Evolutionary conservation across 208 protist genomes (phyloP).

Genomic region (Kentomonas sorsogonicus): DNA sequence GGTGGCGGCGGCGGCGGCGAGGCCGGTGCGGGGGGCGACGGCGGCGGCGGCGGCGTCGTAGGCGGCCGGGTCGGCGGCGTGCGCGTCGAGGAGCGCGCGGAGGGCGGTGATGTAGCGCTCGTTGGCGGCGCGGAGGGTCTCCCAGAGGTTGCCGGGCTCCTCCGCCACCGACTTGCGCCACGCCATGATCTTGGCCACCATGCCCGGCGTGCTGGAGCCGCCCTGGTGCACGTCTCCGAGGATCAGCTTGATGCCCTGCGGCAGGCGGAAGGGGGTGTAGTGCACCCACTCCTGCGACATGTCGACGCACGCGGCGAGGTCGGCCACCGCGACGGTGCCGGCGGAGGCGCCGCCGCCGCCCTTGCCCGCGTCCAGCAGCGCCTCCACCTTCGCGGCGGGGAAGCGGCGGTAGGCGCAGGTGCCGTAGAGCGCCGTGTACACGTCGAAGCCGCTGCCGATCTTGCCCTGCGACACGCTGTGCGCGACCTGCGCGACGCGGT

Average conservation of each 20-base stretch:
- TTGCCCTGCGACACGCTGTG: slow-evolving; percentile 95
- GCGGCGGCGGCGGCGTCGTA: slow-evolving; percentile 25
- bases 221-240: slow-evolving; percentile 87
- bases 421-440: slow-evolving; percentile 93
- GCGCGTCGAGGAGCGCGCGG: slow-evolving; percentile 25
- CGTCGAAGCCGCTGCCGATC: slow-evolving; percentile 96
- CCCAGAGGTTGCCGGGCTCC: slow-evolving; percentile 56
- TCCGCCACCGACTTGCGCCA: slow-evolving; percentile 70
- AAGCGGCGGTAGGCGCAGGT: slow-evolving; percentile 91
- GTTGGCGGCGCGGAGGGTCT: slow-evolving; percentile 56
- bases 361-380: slow-evolving; percentile 47
- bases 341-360: slow-evolving; percentile 29
- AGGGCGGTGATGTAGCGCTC: slow-evolving; percentile 62
- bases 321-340: slow-evolving; percentile 26
- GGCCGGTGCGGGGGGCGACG: slow-evolving; percentile 11
- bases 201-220: slow-evolving; percentile 91
- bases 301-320: slow-evolving; percentile 44
- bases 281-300: slow-evolving; percentile 57
- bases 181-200: slow-evolving; percentile 91
- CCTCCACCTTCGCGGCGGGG: slow-evolving; percentile 46
- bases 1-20: neutral
- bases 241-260: slow-evolving; percentile 75
- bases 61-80: slow-evolving; percentile 12
- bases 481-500: slow-evolving; percentile 90
- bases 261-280: slow-evolving; percentile 66